Conservation (phyloP, 1,284 basidiomycete genomes). For the Malassezia restricta region DNA sequence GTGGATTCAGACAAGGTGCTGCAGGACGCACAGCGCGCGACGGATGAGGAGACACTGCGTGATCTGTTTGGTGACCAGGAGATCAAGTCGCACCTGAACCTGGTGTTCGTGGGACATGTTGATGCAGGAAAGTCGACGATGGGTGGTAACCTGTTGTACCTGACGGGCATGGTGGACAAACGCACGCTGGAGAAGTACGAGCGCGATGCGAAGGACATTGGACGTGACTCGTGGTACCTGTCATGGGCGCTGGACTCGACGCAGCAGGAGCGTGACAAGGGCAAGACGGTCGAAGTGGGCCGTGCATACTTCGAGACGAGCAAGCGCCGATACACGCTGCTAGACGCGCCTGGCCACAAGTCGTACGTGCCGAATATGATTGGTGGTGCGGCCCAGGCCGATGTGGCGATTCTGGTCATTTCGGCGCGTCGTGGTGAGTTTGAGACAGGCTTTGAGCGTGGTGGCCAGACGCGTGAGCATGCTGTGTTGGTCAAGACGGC, state of each 20-base stretch:
- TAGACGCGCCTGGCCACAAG: slow-evolving; percentile 46
- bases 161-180: slow-evolving; percentile 46
- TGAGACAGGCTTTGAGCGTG: slow-evolving; percentile 44
- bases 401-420: slow-evolving; percentile 44
- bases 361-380: slow-evolving; percentile 45
- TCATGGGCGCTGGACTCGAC: slow-evolving; percentile 46
- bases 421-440: slow-evolving; percentile 44
- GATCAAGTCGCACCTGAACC: slow-evolving; percentile 44
- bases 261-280: slow-evolving; percentile 43
- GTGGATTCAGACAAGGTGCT: slow-evolving; percentile 41
- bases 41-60: slow-evolving; percentile 44
- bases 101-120: slow-evolving; percentile 46
- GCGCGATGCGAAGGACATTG: slow-evolving; percentile 43
- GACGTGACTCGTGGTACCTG: slow-evolving; percentile 44
- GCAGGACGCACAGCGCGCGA: slow-evolving; percentile 37
- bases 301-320: slow-evolving; percentile 45
- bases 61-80: slow-evolving; percentile 43
- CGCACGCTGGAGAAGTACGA: slow-evolving; percentile 46
- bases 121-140: slow-evolving; percentile 46
- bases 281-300: slow-evolving; percentile 46
- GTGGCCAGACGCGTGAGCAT: slow-evolving; percentile 45
- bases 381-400: slow-evolving; percentile 44
- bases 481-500: slow-evolving; percentile 45
- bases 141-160: slow-evolving; percentile 42
- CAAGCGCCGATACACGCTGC: slow-evolving; percentile 44